Evolutionary conservation across 2,329 filamentous ascomycete species (phyloP), one percentile per base, ranked within the genome.

Genomic region (Phaeophleospora eucalypticola): DNA sequence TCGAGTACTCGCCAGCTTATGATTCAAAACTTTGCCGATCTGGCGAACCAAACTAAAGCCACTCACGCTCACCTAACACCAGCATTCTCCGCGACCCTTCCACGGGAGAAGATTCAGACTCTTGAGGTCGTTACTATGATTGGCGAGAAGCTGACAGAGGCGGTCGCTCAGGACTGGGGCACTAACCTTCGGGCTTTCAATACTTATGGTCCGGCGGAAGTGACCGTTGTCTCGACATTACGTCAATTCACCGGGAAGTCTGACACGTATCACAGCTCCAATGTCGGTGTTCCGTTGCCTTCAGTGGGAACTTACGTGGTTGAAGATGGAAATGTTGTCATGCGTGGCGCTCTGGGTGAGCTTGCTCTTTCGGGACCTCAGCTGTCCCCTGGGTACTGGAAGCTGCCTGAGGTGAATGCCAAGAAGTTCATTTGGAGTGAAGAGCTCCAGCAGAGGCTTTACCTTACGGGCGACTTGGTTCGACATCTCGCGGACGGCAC

Each of bases 361-460:
- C 51, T 65, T 12, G 60, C 58, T 4, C 37, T 66, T 10, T 54
- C 60, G n/a, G 63, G 64, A 3, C 58, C 60, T 16, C 62, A 63
- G 27, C 54, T 66, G 15, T 60, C 60, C 2, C 49, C 53, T 17
- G 64, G 63, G 1, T 66, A 65, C 36, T 50, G 65, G 40, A 62
- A 65, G 10, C 56, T 61, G 32, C 52, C 58, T 2, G 61, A 65
- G 29, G 54, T 62, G 7, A 64, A 60, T 8, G 57, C 54, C 3
- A 54, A 58, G 14, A 63, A 62, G 20, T 65, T 63, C 36, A 48
- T 65, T 12, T 67, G 61, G 61, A 65, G 59, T 12, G 56, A 80
- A 0, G 84, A 90, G 58, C 75, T 81, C 0, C 51, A 65, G 1
- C 20, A 49, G 46, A 29, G 18, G 17, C 36, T 51, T 1, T 53